These are phyloP conservation scores for Pseudocercospora fijiensis DNA, from an alignment of 2,329 filamentous ascomycete species.

Conservation along the genomic window DNA sequence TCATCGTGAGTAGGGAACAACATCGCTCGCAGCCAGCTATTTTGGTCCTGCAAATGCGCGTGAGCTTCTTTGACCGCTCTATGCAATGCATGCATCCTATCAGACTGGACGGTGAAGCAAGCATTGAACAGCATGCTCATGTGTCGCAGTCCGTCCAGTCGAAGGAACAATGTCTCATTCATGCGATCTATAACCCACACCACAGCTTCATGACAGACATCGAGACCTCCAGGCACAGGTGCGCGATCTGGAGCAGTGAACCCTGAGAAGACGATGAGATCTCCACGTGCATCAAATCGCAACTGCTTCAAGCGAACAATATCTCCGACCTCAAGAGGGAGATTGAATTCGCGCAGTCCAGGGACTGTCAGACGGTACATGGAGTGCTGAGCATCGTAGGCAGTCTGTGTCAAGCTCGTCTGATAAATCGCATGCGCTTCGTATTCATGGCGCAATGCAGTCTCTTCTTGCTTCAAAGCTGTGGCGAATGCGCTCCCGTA, in stretches of 20 bases:
- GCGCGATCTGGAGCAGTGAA: slow-evolving; percentile 1
- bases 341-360: slow-evolving; percentile 28
- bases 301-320: slow-evolving; percentile 29
- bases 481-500: slow-evolving; percentile 18
- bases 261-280: slow-evolving; percentile 7
- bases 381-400: slow-evolving; percentile 15
- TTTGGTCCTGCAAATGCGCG: slow-evolving; percentile 4
- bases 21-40: slow-evolving; percentile 42
- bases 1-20: slow-evolving; percentile 45
- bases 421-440: slow-evolving; percentile 28
- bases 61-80: slow-evolving; percentile 14
- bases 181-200: slow-evolving; percentile 30
- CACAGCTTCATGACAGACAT: slow-evolving; percentile 24
- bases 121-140: slow-evolving; percentile 27
- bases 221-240: slow-evolving; percentile 5
- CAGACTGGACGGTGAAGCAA: slow-evolving; percentile 24
- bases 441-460: slow-evolving; percentile 22
- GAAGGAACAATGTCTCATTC: slow-evolving; percentile 23
- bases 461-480: slow-evolving; percentile 21
- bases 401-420: slow-evolving; percentile 7
- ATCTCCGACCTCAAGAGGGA: slow-evolving; percentile 30
- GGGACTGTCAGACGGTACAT: slow-evolving; percentile 26
- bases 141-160: slow-evolving; percentile 21
- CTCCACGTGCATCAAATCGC: slow-evolving; percentile 19
- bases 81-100: slow-evolving; percentile 20